Base-by-base conservation (phyloP, 352 stramenopile genomes). In the Phytophthora pluvialis region DNA sequence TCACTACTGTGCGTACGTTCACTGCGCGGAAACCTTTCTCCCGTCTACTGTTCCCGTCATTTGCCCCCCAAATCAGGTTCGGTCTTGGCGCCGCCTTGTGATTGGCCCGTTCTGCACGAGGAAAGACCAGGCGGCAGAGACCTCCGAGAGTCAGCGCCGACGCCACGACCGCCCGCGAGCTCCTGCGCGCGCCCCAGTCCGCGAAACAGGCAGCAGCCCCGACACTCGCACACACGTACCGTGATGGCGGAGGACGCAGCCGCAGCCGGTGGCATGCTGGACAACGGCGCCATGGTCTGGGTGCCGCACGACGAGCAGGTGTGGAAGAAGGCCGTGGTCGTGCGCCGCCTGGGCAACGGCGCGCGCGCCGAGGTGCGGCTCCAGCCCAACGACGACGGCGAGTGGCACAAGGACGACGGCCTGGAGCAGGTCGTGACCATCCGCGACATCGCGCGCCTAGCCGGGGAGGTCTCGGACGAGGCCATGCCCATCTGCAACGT, bases 401-500 rank as follows among this genome's bases (percentile, higher is more conserved):
- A 84, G 18, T 89, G 69, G 60, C 68, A 86, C 64, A 70, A 68
- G 16, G 82, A 93, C 65, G 77, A 90, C 21, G 86, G 86, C 5
- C 44, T 81, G 7, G 75, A 87, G 50, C 77, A 88, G 29, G 60
- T 78, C 18, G 79, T 92, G n/a, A 88, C 75, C 52, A 80, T 93
- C 26, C 51, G 64, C 4, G 78, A 92, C 47, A 82, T 94, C 21
- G 80, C 84, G 46, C 79, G 81, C 0, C 46, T 92, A 11, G 83
- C 83, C 3, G 84, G 86, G 7, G 86, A 94, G 46, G 83, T 92
- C 7, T 91, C 86, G 25, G 75, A 88, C 29, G 71, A 84, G 13
- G 84, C 86, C 16, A 93, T 94, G 82, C 83, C 86, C 6, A 94
- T 94, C 51, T 94, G 86, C 56, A 94, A 94, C 70, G 80, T 77